A percentile compares a stretch with the other conserved stretches of the same genome.
Conservation (phyloP, 306 rosid species). For the Coriaria nepalensis region DNA sequence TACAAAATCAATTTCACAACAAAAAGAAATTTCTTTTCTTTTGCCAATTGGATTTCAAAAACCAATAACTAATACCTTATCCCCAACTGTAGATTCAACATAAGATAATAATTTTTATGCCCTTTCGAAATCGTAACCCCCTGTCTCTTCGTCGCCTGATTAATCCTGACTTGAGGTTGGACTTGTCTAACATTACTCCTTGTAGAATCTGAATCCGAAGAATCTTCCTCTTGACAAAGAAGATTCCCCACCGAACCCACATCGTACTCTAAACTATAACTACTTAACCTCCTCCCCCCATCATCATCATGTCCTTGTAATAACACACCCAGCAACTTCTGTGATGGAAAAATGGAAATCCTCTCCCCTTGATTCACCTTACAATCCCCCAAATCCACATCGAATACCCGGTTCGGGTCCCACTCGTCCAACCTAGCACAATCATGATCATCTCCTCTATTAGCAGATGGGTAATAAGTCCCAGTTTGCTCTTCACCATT, state of each 20-base stretch:
- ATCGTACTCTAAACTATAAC: slow-evolving; percentile 23
- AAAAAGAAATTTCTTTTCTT: not conserved
- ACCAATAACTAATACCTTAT: slow-evolving; percentile 57
- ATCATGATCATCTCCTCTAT: slow-evolving; percentile 21
- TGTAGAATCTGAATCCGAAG: slow-evolving; percentile 16
- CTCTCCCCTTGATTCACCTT: slow-evolving; percentile 37
- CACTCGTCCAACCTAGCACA: slow-evolving; percentile 9
- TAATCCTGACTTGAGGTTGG: slow-evolving; percentile 23
- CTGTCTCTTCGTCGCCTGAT: slow-evolving; percentile 47
- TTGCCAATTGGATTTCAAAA: not conserved
- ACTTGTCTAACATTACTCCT: slow-evolving; percentile 4
- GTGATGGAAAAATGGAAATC: slow-evolving; percentile 55
- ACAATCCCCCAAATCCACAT: slow-evolving; percentile 41
- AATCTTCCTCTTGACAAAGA: slow-evolving; percentile 11
- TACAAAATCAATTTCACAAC: slow-evolving; percentile 26
- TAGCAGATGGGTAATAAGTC: slow-evolving; percentile 44
- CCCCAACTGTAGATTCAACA: slow-evolving; percentile 96
- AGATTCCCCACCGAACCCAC: slow-evolving; percentile 20
- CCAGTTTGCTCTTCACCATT: slow-evolving; percentile 49
- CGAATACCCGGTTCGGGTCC: slow-evolving; percentile 55
- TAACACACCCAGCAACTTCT: slow-evolving; percentile 31
- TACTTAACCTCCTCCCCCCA: slow-evolving; percentile 17
- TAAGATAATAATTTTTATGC: slow-evolving; percentile 82
- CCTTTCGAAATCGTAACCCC: slow-evolving; percentile 82
- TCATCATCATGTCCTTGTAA: slow-evolving; percentile 27